Evolutionary conservation across 352 stramenopile species (phyloP).

Genomic region (Phytophthora tentaculata): DNA sequence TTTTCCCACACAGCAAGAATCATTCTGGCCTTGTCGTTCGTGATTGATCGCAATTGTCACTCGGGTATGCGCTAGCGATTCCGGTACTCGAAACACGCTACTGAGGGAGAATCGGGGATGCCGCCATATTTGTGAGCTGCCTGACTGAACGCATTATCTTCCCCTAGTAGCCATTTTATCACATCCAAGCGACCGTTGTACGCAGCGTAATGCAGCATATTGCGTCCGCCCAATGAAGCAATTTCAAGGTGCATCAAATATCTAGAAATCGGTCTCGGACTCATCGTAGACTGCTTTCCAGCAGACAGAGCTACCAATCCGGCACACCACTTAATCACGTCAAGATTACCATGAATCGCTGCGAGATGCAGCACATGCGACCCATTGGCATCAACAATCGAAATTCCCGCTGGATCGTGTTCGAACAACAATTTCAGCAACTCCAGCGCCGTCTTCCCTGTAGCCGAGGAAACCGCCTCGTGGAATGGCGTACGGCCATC

Average conservation of each 20-base stretch:
- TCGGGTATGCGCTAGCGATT: constrained; percentile 42
- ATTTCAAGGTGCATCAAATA: constrained; percentile 43
- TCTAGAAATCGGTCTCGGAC: background rate
- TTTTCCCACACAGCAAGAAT: constrained; percentile 36
- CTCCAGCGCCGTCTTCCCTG: constrained; percentile 32
- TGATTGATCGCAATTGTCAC: constrained; percentile 56
- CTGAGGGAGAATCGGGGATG: constrained; percentile 53
- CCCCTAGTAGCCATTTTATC: constrained; percentile 54
- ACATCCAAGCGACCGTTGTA: constrained; percentile 63
- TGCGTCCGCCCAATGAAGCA: constrained; percentile 67
- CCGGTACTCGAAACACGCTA: constrained; percentile 53
- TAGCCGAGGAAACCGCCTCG: constrained; percentile 48
- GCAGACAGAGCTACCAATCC: constrained; percentile 7
- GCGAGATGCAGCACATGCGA: constrained; percentile 70
- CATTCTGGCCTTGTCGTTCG: constrained; percentile 41
- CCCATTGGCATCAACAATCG: constrained; percentile 62
- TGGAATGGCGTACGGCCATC: constrained; percentile 67
- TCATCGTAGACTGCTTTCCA: constrained; percentile 2
- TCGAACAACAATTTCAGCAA: constrained; percentile 59
- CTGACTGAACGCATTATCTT: constrained; percentile 37
- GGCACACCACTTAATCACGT: constrained; percentile 66
- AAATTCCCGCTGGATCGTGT: constrained; percentile 53
- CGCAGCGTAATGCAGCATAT: constrained; percentile 72
- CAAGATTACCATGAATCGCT: constrained; percentile 66
- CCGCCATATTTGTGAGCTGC: constrained; percentile 49